These are phyloP conservation scores for Solanum chacoense DNA, from an alignment of 305 asterid genomes.

Conservation along the genomic window DNA sequence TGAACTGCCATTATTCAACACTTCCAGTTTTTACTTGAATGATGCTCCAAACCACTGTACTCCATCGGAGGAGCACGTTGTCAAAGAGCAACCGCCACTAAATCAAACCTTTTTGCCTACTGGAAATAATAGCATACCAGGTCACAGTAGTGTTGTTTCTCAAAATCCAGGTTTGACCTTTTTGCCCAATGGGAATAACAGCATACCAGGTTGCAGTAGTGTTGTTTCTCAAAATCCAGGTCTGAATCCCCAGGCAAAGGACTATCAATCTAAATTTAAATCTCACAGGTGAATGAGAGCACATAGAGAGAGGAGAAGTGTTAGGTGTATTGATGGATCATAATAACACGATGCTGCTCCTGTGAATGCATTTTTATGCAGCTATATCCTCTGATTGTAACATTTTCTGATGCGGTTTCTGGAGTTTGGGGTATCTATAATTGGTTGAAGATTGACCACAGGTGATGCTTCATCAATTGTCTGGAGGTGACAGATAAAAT, in stretches of 20 bases:
- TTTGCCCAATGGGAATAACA: conserved; percentile 16
- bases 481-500: background rate
- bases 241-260: conserved; percentile 24
- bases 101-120: conserved; percentile 10
- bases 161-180: conserved; percentile 18
- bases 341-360: background rate
- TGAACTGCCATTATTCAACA: conserved; percentile 18
- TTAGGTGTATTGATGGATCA: background rate
- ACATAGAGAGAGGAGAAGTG: background rate
- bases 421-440: background rate
- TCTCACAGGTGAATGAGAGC: background rate
- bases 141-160: conserved; percentile 13
- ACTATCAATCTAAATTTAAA: conserved; percentile 21
- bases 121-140: conserved; percentile 18
- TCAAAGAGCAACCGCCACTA: conserved; percentile 13
- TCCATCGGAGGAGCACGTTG: conserved; percentile 13
- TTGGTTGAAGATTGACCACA: background rate
- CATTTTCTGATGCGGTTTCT: background rate
- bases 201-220: conserved; percentile 16
- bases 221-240: conserved; percentile 19
- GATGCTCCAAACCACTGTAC: conserved; percentile 16
- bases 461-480: background rate
- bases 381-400: background rate
- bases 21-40: conserved; percentile 24
- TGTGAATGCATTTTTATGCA: conserved; percentile 3